Base-by-base conservation (phyloP, 1,139 yeast species). In the Meyerozyma athensensis region DNA sequence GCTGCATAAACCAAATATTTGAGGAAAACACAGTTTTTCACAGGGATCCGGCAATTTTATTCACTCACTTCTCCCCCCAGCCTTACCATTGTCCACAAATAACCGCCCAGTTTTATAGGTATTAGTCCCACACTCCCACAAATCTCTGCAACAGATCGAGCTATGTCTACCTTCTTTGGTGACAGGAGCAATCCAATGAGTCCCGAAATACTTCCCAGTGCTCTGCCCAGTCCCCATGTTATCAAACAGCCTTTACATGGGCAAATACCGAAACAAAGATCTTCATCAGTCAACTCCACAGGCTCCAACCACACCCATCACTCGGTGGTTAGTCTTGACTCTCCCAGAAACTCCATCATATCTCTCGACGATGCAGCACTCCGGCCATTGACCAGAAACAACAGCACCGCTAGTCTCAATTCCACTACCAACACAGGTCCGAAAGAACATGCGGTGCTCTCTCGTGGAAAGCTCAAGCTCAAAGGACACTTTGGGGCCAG, bases 281-380 rank as follows among this genome's bases (percentile, higher is more conserved):
- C 44, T 13, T 39, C 44, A n/a, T 43, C 47, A 26, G 38, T 47
- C 30, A 47, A 47, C 34, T 43, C 47, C 21, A 40, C 40, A 12
- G 34, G 43, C 19, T 43, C 47, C 16, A 35, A 41, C 9, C 45
- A 39, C 9, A 38, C 40, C 36, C 41, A 45, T 36, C 43, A 45
- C 43, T 41, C 45, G 8, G 40, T 45, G 6, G 41, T 41, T 17
- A 41, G 45, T 34, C 34, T 45, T 34, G 49, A 44, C 21, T 39
- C 41, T 35, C 46, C 49, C 8, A 35, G 50, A 23, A 45, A 47
- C 35, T 43, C 47, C 19, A 44, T 47, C 14, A 46, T 47, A 8
- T 41, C 46, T 16, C 38, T 43, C 13, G 50, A 47, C 33, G 50
- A 47, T 30, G n/a, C 16, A 22, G 23, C 21, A n/a, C 33, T 28